Percentiles rank a stretch among this genome's conserved stretches.
phyloP scores from a whole-genome alignment of 495 filamentous ascomycete genomes.

The Penicillium silybi region DNA sequence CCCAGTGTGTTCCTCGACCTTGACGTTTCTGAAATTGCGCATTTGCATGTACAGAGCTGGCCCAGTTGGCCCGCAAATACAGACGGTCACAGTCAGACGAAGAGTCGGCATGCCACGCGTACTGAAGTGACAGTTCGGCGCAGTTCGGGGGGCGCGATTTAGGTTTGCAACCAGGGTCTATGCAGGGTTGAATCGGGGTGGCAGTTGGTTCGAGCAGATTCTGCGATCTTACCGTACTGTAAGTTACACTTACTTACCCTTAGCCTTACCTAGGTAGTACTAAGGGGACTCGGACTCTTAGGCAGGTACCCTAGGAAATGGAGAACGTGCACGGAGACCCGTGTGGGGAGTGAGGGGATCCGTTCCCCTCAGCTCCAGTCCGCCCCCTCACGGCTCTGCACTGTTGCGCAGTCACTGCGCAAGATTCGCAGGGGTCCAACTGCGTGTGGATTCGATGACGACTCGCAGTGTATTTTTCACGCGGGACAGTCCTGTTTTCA shows the following conservation, averaged over 20 bases:
- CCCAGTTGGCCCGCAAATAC: too few relatives aligned
- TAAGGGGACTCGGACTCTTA: too few relatives aligned
- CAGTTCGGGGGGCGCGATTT: slow-evolving; percentile 9
- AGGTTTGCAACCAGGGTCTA: slow-evolving; percentile 1
- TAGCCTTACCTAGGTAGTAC: too few relatives aligned
- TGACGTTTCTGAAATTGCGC: background rate
- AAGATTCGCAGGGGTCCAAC: slow-evolving; percentile 4
- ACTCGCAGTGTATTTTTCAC: background rate
- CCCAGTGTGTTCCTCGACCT: background rate
- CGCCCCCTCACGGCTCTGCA: background rate
- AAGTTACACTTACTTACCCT: background rate
- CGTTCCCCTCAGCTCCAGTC: background rate
- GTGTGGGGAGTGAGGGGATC: background rate
- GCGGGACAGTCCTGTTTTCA: background rate
- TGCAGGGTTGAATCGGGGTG: slow-evolving; percentile 1
- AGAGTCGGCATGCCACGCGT: background rate
- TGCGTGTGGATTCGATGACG: slow-evolving; percentile 6
- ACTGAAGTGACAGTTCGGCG: slow-evolving; percentile 12
- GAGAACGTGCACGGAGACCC: background rate
- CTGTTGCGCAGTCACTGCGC: slow-evolving; percentile 13
- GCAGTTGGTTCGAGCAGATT: background rate
- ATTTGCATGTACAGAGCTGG: background rate
- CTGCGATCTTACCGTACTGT: background rate
- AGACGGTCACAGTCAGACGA: too few relatives aligned
- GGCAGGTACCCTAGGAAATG: too few relatives aligned